A percentile compares a stretch with the other conserved stretches of the same genome.
These are phyloP conservation scores for Papiliotrema laurentii DNA, from an alignment of 1,284 basidiomycete species.

Conservation along the genomic window DNA sequence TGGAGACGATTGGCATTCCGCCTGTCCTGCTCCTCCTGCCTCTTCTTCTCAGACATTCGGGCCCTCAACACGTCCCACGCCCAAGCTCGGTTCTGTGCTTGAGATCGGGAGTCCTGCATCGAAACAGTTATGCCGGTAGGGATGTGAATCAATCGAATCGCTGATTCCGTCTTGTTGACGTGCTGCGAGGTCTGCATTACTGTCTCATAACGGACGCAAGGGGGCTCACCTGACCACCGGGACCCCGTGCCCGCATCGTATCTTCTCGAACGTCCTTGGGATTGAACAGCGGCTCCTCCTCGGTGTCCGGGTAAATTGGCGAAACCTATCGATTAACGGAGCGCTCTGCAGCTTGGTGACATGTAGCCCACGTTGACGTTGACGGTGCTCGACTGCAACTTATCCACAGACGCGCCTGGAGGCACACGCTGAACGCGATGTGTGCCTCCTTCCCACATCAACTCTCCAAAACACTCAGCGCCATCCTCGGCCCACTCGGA, in stretches of 20 bases:
- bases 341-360: neutral
- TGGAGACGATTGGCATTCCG: constrained; percentile 64
- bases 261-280: constrained; percentile 85
- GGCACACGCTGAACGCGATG: constrained; percentile 95
- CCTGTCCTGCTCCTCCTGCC: constrained; percentile 64
- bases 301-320: constrained; percentile 63
- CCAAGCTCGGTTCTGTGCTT: constrained; percentile 73
- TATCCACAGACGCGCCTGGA: constrained; percentile 75
- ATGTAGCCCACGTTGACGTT: constrained; percentile 75
- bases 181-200: constrained; percentile 56
- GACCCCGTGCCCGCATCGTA: constrained; percentile 91
- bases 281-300: constrained; percentile 57
- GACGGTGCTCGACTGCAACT: constrained; percentile 90
- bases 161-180: constrained; percentile 98
- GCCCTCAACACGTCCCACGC: constrained; percentile 83
- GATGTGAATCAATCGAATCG: constrained; percentile 89
- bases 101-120: constrained; percentile 96
- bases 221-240: constrained; percentile 78
- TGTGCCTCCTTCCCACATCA: constrained; percentile 90
- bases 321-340: constrained; percentile 57
- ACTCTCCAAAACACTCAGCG: constrained; percentile 70
- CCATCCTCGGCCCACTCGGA: constrained; percentile 42
- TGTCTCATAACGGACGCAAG: neutral
- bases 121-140: constrained; percentile 93
- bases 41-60: constrained; percentile 72